Conservation (phyloP, 345 rosid genomes). For the Leavenworthia alabamica region DNA sequence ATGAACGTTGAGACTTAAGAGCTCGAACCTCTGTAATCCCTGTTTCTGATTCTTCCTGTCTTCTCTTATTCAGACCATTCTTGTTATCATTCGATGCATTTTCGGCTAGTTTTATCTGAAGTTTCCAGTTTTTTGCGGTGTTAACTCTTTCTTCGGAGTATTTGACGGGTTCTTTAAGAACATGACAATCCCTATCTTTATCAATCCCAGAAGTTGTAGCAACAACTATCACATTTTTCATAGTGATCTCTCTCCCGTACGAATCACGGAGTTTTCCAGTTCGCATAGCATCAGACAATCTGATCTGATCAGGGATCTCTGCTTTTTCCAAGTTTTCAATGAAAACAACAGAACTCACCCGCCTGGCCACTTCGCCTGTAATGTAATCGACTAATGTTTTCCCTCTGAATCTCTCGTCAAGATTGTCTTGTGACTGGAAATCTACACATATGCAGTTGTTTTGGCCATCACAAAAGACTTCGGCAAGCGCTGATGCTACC, state of each 20-base stretch:
- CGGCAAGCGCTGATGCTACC: slow-evolving; percentile 54
- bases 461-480: slow-evolving; percentile 42
- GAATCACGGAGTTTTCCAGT: slow-evolving; percentile 56
- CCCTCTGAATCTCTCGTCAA: slow-evolving; percentile 37
- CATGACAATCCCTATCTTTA: slow-evolving; percentile 5
- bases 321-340: slow-evolving; percentile 66
- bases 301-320: slow-evolving; percentile 37
- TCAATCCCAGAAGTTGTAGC: slow-evolving; percentile 22
- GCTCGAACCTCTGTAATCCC: slow-evolving; percentile 33
- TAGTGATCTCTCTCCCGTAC: slow-evolving; percentile 44
- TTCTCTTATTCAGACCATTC: slow-evolving; percentile 25
- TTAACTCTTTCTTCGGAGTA: slow-evolving; percentile 49
- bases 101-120: slow-evolving; percentile 35
- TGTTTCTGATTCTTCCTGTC: slow-evolving; percentile 22
- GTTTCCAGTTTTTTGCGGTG: slow-evolving; percentile 47
- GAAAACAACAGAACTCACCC: slow-evolving; percentile 48
- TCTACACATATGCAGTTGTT: slow-evolving; percentile 43
- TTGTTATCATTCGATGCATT: slow-evolving; percentile 10
- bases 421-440: slow-evolving; percentile 35
- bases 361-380: slow-evolving; percentile 44
- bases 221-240: slow-evolving; percentile 41
- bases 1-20: slow-evolving; percentile 32
- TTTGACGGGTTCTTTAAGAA: slow-evolving; percentile 14
- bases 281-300: slow-evolving; percentile 47
- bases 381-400: slow-evolving; percentile 47